These are phyloP conservation scores for Sporobolomyces roseus DNA, from an alignment of 768 basidiomycete genomes.

Conservation along the genomic window DNA sequence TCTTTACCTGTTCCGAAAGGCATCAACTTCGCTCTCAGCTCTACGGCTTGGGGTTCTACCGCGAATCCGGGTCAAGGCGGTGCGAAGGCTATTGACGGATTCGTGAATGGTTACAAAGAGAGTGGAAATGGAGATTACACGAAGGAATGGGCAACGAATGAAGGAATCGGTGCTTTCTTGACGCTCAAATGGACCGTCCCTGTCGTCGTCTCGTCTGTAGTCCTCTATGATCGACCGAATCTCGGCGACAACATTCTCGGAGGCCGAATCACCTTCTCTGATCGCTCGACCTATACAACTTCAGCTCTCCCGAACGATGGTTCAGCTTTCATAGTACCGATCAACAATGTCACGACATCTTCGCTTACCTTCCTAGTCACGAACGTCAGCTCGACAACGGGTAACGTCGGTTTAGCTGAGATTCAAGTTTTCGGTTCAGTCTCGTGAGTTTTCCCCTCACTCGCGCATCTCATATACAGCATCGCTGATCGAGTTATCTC, in stretches of 20 bases:
- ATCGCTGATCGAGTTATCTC: too few relatives aligned
- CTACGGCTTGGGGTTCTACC: slow-evolving; percentile 10
- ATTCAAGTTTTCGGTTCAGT: slow-evolving; percentile 12
- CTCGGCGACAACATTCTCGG: slow-evolving; percentile 2
- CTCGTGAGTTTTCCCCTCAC: not conserved
- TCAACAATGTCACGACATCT: not conserved
- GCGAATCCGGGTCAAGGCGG: slow-evolving; percentile 3
- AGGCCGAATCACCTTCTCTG: slow-evolving; percentile 22
- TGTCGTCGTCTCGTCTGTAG: not conserved
- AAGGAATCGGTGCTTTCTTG: slow-evolving; percentile 20
- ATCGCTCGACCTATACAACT: slow-evolving; percentile 4
- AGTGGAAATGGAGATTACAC: slow-evolving; percentile 7
- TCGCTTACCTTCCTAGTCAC: slow-evolving; percentile 14
- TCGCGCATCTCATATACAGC: too few relatives aligned
- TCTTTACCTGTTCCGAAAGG: not conserved
- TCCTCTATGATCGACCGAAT: slow-evolving; percentile 22
- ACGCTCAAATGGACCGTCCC: slow-evolving; percentile 6
- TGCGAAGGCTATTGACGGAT: slow-evolving; percentile 27
- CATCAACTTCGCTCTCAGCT: slow-evolving; percentile 13
- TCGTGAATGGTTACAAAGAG: slow-evolving; percentile 27
- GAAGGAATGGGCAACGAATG: slow-evolving; percentile 30
- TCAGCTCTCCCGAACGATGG: slow-evolving; percentile 26
- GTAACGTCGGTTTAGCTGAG: slow-evolving; percentile 23
- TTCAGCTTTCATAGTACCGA: slow-evolving; percentile 10
- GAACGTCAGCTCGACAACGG: slow-evolving; percentile 4